Conservation (phyloP, 768 basidiomycete genomes). For the Psilocybe azurescens region DNA sequence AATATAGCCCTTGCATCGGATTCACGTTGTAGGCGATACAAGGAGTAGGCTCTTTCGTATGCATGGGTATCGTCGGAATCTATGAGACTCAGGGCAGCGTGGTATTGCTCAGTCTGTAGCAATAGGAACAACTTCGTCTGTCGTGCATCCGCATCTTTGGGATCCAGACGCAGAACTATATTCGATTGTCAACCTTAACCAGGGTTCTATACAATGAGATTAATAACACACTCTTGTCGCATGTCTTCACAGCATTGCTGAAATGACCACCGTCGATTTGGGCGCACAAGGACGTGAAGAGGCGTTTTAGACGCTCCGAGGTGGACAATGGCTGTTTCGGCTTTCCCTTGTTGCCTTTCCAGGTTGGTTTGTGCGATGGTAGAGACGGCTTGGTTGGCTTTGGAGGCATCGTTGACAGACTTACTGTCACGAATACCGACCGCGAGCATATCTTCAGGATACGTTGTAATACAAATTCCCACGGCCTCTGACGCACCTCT, state of each 20-base stretch:
- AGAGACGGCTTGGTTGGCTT: conserved; percentile 19
- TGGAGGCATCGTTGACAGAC: conserved; percentile 25
- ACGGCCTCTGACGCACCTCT: conserved; percentile 29
- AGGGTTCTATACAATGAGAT: conserved; percentile 5
- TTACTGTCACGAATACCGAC: not conserved
- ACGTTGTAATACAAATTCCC: conserved; percentile 30
- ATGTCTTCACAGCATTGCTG: conserved; percentile 86
- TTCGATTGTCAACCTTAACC: conserved; percentile 3
- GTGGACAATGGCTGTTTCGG: conserved; percentile 38
- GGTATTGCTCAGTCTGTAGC: conserved; percentile 86
- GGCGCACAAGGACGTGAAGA: conserved; percentile 81
- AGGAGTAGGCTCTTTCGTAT: conserved; percentile 81
- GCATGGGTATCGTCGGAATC: conserved; percentile 37
- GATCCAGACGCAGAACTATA: conserved; percentile 73
- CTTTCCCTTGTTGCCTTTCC: conserved; percentile 29
- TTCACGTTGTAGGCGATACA: conserved; percentile 85
- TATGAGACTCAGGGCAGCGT: conserved; percentile 67
- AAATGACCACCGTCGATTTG: conserved; percentile 93
- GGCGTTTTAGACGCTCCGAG: conserved; percentile 51
- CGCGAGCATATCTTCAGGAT: not conserved
- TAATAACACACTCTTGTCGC: conserved; percentile 78
- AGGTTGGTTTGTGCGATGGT: conserved; percentile 18
- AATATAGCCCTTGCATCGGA: conserved; percentile 66
- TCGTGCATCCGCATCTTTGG: conserved; percentile 71
- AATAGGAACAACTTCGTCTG: conserved; percentile 89